Evolutionary conservation across 306 rosid genomes (phyloP).

Genomic region (Calophaca sinica): DNA sequence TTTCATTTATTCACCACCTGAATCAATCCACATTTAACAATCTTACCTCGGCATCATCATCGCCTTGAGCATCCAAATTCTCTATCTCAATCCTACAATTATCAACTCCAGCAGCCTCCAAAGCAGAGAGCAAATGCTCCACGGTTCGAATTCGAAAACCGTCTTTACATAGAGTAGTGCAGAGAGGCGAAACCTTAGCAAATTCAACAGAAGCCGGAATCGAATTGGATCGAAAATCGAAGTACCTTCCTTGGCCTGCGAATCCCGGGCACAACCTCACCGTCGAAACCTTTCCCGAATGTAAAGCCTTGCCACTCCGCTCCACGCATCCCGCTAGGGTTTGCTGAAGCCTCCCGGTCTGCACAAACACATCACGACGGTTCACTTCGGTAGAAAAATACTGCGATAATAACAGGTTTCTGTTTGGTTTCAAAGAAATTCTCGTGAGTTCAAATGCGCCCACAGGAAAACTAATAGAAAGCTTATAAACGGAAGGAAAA

Average conservation of each 20-base stretch:
- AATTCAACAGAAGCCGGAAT: conserved; percentile 73
- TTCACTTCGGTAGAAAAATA: not conserved
- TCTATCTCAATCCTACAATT: conserved; percentile 80
- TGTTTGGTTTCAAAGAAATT: conserved; percentile 41
- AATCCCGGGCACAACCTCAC: conserved; percentile 76
- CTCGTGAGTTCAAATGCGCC: too few relatives aligned
- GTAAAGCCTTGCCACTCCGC: conserved; percentile 69
- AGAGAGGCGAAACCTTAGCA: conserved; percentile 70
- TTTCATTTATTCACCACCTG: not conserved
- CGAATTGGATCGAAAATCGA: conserved; percentile 57
- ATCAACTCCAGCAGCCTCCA: conserved; percentile 89
- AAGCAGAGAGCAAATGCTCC: conserved; percentile 93
- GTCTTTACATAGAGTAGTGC: conserved; percentile 74
- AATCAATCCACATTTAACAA: conserved; percentile 22
- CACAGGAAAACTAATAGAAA: not conserved
- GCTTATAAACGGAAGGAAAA: not conserved
- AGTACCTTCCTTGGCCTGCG: conserved; percentile 81
- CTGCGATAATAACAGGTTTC: not conserved
- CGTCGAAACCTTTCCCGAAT: conserved; percentile 66
- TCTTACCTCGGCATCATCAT: conserved; percentile 69
- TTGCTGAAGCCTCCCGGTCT: conserved; percentile 87
- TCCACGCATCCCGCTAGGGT: conserved; percentile 78
- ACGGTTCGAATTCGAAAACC: conserved; percentile 75
- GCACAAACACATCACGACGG: conserved; percentile 8
- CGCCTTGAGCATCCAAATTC: conserved; percentile 53